Conservation (phyloP, 768 basidiomycete species). For the Tylopilus felleus region DNA sequence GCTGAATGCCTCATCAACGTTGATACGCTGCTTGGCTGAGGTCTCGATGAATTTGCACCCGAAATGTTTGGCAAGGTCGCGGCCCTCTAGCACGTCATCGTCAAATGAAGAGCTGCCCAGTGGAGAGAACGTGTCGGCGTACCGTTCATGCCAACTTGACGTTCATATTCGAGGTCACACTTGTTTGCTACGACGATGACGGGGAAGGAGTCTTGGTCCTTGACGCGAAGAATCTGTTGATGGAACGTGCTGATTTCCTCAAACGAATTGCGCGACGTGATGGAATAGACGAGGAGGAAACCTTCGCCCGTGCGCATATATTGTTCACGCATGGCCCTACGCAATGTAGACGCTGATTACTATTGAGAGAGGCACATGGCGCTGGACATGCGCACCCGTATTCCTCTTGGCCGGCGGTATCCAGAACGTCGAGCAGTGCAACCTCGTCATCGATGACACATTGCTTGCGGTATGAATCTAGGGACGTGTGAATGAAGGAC, state of each 20-base stretch:
- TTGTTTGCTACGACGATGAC: conserved; percentile 98
- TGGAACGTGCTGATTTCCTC: conserved; percentile 97
- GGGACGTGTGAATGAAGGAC: background rate
- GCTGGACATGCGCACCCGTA: conserved; percentile 70
- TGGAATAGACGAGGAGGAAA: conserved; percentile 96
- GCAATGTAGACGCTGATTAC: conserved; percentile 4
- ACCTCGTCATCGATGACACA: conserved; percentile 98
- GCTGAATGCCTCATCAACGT: conserved; percentile 94
- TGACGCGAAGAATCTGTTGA: conserved; percentile 93
- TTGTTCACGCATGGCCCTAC: conserved; percentile 96
- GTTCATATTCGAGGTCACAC: conserved; percentile 91
- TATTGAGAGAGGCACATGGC: background rate
- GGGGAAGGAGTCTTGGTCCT: conserved; percentile 94
- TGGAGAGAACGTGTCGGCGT: conserved; percentile 11
- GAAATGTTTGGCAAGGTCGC: conserved; percentile 92
- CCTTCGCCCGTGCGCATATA: conserved; percentile 99
- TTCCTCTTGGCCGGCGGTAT: conserved; percentile 98
- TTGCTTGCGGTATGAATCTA: conserved; percentile 96
- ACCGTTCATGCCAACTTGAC: conserved; percentile 96
- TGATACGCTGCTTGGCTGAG: conserved; percentile 94
- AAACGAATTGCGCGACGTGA: conserved; percentile 96
- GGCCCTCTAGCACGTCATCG: conserved; percentile 70
- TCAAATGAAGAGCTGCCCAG: background rate
- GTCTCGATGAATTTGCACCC: conserved; percentile 95
- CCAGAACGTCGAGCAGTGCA: conserved; percentile 93